Evolutionary conservation across 495 filamentous ascomycete species (phyloP).

Genomic region (Penicillium desertorum): DNA sequence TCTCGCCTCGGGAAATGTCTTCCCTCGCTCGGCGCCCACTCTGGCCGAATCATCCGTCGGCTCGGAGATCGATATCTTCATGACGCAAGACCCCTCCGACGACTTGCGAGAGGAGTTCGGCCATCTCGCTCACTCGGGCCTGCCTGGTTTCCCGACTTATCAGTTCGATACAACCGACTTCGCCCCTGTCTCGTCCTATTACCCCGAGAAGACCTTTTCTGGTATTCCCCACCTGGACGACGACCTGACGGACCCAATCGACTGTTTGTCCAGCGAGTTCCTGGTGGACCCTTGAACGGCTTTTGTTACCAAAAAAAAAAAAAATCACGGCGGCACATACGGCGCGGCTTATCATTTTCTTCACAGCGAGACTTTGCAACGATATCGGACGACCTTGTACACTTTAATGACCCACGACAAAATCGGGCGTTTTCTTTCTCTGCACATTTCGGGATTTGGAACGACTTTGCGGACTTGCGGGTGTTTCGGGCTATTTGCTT

Average conservation of each 20-base stretch:
- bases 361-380: constrained; percentile 24
- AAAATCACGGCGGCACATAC: constrained; percentile 17
- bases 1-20: constrained; percentile 36
- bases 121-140: constrained; percentile 28
- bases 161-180: constrained; percentile 34
- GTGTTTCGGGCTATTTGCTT: constrained; percentile 15
- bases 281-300: constrained; percentile 26
- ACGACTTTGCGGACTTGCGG: constrained; percentile 13
- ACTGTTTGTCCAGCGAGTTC: constrained; percentile 31
- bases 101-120: constrained; percentile 37
- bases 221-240: constrained; percentile 34
- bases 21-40: constrained; percentile 45
- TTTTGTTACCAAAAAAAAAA: background rate
- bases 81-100: constrained; percentile 40
- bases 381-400: constrained; percentile 30
- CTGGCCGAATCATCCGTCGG: constrained; percentile 40
- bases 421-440: constrained; percentile 22
- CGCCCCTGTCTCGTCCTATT: constrained; percentile 35
- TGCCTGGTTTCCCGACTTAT: constrained; percentile 37
- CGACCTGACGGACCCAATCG: constrained; percentile 35
- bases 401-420: constrained; percentile 28
- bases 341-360: constrained; percentile 15
- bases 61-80: constrained; percentile 50
- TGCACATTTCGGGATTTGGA: constrained; percentile 20
- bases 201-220: constrained; percentile 38